Percentiles rank a stretch among this genome's conserved stretches.
These are phyloP conservation scores for Boletus patriciae DNA, from an alignment of 768 basidiomycete species.

Conservation along the genomic window DNA sequence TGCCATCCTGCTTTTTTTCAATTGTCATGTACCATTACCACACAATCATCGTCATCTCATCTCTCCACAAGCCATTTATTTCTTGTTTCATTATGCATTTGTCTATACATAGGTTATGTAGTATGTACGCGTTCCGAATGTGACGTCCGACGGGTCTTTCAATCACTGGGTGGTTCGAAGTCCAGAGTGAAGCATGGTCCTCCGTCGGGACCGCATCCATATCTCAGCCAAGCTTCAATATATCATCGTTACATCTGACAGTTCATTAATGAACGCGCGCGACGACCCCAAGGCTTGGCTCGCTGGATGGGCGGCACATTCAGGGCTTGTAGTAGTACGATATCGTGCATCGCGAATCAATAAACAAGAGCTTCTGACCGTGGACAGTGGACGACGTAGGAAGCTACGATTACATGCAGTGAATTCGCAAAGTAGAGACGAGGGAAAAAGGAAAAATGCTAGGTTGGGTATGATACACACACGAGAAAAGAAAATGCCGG, in stretches of 20 bases:
- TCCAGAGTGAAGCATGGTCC: too few relatives aligned
- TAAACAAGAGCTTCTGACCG: background rate
- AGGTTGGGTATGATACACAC: conserved; percentile 16
- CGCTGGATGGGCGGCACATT: background rate
- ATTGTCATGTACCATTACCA: background rate
- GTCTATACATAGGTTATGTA: background rate
- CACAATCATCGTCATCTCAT: background rate
- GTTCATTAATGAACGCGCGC: conserved; percentile 8
- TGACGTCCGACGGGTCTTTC: background rate
- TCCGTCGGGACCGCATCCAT: background rate
- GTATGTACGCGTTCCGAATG: background rate
- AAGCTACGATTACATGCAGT: background rate
- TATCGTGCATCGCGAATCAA: background rate
- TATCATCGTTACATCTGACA: background rate
- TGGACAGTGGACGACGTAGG: background rate
- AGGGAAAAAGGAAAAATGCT: conserved; percentile 1
- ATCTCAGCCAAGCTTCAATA: background rate
- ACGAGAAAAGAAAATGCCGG: conserved; percentile 4
- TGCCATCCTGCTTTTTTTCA: too few relatives aligned
- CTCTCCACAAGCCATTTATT: background rate
- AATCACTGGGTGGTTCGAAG: background rate
- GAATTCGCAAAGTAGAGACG: background rate
- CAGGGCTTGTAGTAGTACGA: too few relatives aligned
- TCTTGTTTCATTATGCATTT: background rate
- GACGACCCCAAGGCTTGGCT: background rate